Evolutionary conservation across 495 filamentous ascomycete species (phyloP).

Genomic region (Bombardia bombarda): DNA sequence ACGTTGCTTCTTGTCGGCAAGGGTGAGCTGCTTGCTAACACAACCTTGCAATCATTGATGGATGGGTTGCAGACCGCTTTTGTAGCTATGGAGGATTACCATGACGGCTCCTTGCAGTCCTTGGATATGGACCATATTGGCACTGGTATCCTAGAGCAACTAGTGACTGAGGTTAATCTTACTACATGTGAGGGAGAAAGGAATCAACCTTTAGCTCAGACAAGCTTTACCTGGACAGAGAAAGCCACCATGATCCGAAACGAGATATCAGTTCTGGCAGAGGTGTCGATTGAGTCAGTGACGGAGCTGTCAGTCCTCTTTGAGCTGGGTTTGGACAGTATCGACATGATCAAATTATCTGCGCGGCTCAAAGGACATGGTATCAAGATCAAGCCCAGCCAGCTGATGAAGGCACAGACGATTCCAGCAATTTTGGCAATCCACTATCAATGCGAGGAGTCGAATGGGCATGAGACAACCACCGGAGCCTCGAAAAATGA

Average conservation of each 20-base stretch:
- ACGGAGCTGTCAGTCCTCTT: constrained; percentile 49
- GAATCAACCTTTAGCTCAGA: background rate
- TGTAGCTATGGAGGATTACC: constrained; percentile 2
- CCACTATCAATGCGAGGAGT: background rate
- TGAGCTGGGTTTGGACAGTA: constrained; percentile 60
- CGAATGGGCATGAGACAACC: background rate
- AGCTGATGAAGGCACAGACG: constrained; percentile 60
- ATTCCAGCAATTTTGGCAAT: constrained; percentile 26
- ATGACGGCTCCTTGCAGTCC: background rate
- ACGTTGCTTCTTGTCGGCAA: constrained; percentile 48
- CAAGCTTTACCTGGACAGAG: constrained; percentile 45
- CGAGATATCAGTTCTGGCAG: constrained; percentile 55
- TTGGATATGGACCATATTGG: too few species aligned
- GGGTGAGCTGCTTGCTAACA: too few species aligned
- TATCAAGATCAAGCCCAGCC: constrained; percentile 54
- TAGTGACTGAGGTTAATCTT: too few species aligned
- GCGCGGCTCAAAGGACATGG: constrained; percentile 52
- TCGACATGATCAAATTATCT: constrained; percentile 61
- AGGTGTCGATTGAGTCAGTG: constrained; percentile 39
- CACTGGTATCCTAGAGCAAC: too few species aligned
- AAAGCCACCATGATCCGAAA: constrained; percentile 41
- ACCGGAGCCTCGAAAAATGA: background rate
- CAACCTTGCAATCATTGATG: constrained; percentile 33
- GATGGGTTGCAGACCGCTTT: constrained; percentile 29
- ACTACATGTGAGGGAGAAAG: background rate